Base-by-base conservation (phyloP, 179 eudicot species). In the Spergularia azorica region DNA sequence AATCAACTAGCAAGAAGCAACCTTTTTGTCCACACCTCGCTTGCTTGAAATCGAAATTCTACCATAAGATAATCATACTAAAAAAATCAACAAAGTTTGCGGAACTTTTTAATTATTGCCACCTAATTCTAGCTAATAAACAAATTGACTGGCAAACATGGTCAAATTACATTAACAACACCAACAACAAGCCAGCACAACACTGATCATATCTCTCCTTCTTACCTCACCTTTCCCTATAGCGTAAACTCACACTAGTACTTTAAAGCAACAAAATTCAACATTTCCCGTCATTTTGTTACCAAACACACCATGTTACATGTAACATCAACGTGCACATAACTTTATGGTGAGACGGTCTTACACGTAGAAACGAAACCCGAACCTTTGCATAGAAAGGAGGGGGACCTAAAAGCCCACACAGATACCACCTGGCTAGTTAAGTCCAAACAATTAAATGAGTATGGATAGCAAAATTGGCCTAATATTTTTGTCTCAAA, bases 151-250 rank as follows among this genome's bases (percentile, higher is more conserved):
- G 9, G 60, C 52, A 6, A 43, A 13, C 13, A 21, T 62, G 17
- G 71, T 69, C 74, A 77, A 76, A 55, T 60, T 59, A 63, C 64
- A 79, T 26, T 21, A 73, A 18, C 69, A 74, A 79, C 18, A 70
- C 50, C 76, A 67, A 18, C 64, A n/a, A n/a, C 51, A 26, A 76
- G 64, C 72, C 67, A 76, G 73, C 73, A 64, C 57, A 46, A 32
- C 20, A 38, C 56, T 65, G 38, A 67, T 38, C 69, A 41, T 18
- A 46, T 21, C 32, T 63, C 15, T 12, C 6, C 43, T 36, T 3
- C 36, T 48, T 14, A 51, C 17, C n/a, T 9, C 69, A 78, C 38
- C 43, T 17, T 50, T 62, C 36, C 9, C 59, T 7, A 48, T 52
- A 15, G 6, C 51, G 43, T 58, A 14, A 16, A 72, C 51, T 71